Evolutionary conservation across 2,329 filamentous ascomycete species (phyloP), one percentile per base, ranked within the genome.

Genomic region (Phialophora verrucosa): DNA sequence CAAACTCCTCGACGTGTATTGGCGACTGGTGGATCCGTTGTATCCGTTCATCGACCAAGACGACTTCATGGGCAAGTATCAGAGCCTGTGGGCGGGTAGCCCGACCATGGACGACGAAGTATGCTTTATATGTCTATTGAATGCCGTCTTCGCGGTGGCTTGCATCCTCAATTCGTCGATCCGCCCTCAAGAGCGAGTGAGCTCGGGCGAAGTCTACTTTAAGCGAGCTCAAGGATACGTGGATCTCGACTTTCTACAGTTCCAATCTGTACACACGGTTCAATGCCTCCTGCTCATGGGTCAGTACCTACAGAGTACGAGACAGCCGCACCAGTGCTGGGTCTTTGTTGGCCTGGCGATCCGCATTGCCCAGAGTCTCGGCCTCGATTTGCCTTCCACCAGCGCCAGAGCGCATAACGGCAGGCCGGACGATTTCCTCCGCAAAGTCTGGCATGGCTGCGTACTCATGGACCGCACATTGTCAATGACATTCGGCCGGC

Each of bases 271-370:
- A 0, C 80, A 79, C 51, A 62, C 82, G 0, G 79, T 84, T 0
- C 83, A 84, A 67, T 83, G 80, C 57, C 72, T 84, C 0, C 72
- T 84, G 0, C 73, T 84, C 4, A 81, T 82, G 67, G 81, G 79
- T 11, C 82, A 83, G 55, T 84, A 83, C 65, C 71, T 84, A 0
- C 83, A 84, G 55, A 82, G 83, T 56, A 84, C 82, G 0, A 78
- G 82, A 14, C 78, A 79, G 7, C 79, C 80, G 0, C 79, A 83
- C 63, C 79, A 83, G 64, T 83, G 81, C 1, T 84, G 83, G 83
- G 83, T 84, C 73, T 77, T 81, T 1, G 79, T 82, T 0, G 82
- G 82, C 0, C 74, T 80, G 4, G 82, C 82, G 0, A 78, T 83
- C 17, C 76, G 82, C 1, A 82, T 79, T 25, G 82, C 83, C 0